Base-by-base conservation (phyloP, 805 yeast genomes). In the Isabelozyma gotoi region DNA sequence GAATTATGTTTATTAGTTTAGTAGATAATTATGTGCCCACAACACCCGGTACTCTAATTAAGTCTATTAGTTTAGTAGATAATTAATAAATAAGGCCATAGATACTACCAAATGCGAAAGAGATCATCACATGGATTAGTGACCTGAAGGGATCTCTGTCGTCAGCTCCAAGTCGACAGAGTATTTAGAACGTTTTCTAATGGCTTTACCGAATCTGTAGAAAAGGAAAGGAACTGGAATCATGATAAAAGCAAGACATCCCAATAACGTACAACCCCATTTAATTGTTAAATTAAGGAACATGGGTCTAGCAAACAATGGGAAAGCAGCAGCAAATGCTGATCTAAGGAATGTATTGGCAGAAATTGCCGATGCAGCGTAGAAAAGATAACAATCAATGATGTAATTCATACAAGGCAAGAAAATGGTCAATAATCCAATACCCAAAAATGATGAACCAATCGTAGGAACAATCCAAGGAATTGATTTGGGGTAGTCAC, bases 401-500 rank as follows among this genome's bases (percentile, higher is more conserved):
- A 83, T 64, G 53, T 82, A 82, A 58, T 78, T 80, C 40, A 82
- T 60, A 46, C 80, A 73, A 6, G 84, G 81, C 50, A 79, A 79
- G 70, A 82, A 82, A 39, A 80, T 75, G 38, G 75, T 67, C 41
- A 81, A 62, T 48, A 81, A 72, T 8, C 85, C 85, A 48, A 54
- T 48, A 19, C 73, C 74, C 40, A 62, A 47, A 38, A 57, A 55
- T 1, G 68, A 57, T 2, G 81, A 80, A 42, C 78, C 73, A 17
- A 77, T 51, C 7, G 70, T 68, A n/a, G 81, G 73, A 5, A 82
- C 85, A 36, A 82, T 83, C 92, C 92, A 90, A 59, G 84, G 96
- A 33, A 88, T 79, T n/a, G 64, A 64, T 29, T 82, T 63, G 39
- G 78, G 83, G 63, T 82, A 90, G 49, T 80, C 77, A 59, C 96